Evolutionary conservation across 306 rosid species (phyloP), one percentile per base, ranked within the genome.

Genomic region (Cicer chorassanicum): DNA sequence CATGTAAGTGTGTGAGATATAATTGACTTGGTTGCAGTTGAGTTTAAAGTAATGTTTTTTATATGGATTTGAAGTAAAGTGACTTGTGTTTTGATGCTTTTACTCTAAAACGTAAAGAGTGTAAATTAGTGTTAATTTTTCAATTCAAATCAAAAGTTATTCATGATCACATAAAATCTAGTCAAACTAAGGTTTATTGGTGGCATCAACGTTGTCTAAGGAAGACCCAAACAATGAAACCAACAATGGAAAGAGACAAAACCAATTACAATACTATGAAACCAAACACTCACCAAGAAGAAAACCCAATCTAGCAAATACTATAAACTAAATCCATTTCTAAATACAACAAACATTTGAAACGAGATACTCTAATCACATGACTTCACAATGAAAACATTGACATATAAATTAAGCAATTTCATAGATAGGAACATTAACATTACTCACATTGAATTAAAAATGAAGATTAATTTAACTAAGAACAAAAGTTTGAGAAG

Each of bases 281-380:
- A 19, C 63, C 63, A 21, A 56, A 54, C 36, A 18, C 61, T 54
- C 2, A 8, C 61, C 9, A 4, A 18, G 62, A 54, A 54, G 61
- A 55, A 55, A 55, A 56, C 15, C 53, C 15, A 44, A 70, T 49
- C 34, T 38, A 49, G 45, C 56, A 49, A 65, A 75, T 19, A 39
- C 54, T 50, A 14, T 11, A 5, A 71, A 78, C 19, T 48, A 24
- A 39, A 6, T 15, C 16, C 49, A 69, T 29, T 78, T 43, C 9
- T 7, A 38, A n/a, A 54, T 49, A 49, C 21, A 50, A 61, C 49
- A 9, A 72, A 34, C 45, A 6, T 4, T 10, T 36, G 68, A 55
- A 43, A 72, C 8, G 19, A 9, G 53, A 45, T 34, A 46, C 51
- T 13, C 63, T 59, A 15, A 45, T 18, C 69, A 5, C 6, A 9